These are phyloP conservation scores for Strigomonas culicis DNA, from an alignment of 208 protist genomes.

Conservation along the genomic window DNA sequence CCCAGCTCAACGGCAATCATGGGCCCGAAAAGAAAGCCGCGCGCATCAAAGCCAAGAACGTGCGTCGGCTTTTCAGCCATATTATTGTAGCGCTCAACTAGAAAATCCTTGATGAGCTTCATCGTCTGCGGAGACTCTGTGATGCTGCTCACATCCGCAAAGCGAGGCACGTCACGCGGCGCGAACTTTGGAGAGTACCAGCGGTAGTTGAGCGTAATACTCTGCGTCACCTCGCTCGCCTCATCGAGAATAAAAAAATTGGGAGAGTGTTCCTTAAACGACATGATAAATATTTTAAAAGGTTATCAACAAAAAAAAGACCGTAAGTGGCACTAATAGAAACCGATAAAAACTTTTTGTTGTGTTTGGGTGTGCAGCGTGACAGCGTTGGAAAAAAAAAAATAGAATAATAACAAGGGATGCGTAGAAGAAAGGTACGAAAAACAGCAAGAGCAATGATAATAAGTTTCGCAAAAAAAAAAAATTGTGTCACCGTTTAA, in stretches of 20 bases:
- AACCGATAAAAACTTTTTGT: not conserved
- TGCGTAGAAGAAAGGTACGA: not conserved
- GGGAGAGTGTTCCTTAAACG: conserved; percentile 37
- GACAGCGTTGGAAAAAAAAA: not conserved
- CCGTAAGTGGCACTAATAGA: no score
- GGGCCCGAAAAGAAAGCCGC: conserved; percentile 88
- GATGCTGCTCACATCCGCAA: conserved; percentile 86
- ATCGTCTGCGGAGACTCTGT: conserved; percentile 78
- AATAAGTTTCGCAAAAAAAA: not conserved
- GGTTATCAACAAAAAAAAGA: not conserved
- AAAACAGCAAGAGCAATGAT: not conserved
- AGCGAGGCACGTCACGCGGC: conserved; percentile 81
- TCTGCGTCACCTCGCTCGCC: conserved; percentile 32
- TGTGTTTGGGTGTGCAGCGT: not conserved
- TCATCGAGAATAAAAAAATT: conserved; percentile 50
- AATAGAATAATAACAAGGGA: not conserved
- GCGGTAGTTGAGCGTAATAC: conserved; percentile 57
- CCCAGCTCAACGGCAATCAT: conserved; percentile 86
- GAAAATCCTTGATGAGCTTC: conserved; percentile 76
- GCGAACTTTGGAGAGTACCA: conserved; percentile 91
- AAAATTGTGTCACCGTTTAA: not conserved
- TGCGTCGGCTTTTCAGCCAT: conserved; percentile 65
- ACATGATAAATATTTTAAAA: conserved; percentile 22
- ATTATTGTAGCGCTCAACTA: conserved; percentile 72
- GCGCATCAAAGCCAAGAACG: conserved; percentile 87